These are phyloP conservation scores for Hymenoscyphus linearis DNA, from an alignment of 2,329 filamentous ascomycete genomes.

Conservation along the genomic window DNA sequence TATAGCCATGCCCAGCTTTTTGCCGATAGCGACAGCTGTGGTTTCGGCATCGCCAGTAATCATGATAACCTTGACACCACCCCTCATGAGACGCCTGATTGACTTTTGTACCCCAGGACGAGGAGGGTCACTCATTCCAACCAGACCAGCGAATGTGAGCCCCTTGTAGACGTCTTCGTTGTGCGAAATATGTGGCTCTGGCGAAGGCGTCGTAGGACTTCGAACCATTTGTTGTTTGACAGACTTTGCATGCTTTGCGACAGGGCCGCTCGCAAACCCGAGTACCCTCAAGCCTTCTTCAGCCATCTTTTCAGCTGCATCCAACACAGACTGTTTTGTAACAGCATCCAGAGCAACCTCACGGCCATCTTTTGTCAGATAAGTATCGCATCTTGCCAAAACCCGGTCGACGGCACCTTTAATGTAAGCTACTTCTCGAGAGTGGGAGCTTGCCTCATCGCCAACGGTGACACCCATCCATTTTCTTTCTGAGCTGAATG, in stretches of 20 bases:
- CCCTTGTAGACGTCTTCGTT: conserved; percentile 75
- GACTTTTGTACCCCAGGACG: conserved; percentile 84
- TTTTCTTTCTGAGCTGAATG: conserved; percentile 95
- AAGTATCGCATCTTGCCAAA: conserved; percentile 82
- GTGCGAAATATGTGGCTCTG: conserved; percentile 29
- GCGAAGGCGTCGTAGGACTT: conserved; percentile 39
- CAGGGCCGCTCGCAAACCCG: conserved; percentile 82
- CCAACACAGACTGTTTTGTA: conserved; percentile 66
- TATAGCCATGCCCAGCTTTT: conserved; percentile 90
- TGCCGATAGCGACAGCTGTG: conserved; percentile 89
- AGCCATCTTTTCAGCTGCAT: conserved; percentile 83
- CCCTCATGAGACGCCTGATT: conserved; percentile 84
- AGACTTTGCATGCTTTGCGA: conserved; percentile 45
- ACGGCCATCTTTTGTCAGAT: conserved; percentile 77
- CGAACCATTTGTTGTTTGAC: conserved; percentile 32
- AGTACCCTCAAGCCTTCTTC: conserved; percentile 84
- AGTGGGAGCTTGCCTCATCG: conserved; percentile 32
- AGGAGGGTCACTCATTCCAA: conserved; percentile 97
- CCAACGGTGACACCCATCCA: conserved; percentile 97
- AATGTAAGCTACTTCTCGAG: conserved; percentile 80
- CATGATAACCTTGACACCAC: conserved; percentile 97
- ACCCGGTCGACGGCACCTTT: conserved; percentile 92
- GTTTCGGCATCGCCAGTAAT: conserved; percentile 96
- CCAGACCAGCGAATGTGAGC: conserved; percentile 83
- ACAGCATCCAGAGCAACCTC: conserved; percentile 79